Evolutionary conservation across 2,329 filamentous ascomycete species (phyloP).

Genomic region (Colletotrichum caudatum): DNA sequence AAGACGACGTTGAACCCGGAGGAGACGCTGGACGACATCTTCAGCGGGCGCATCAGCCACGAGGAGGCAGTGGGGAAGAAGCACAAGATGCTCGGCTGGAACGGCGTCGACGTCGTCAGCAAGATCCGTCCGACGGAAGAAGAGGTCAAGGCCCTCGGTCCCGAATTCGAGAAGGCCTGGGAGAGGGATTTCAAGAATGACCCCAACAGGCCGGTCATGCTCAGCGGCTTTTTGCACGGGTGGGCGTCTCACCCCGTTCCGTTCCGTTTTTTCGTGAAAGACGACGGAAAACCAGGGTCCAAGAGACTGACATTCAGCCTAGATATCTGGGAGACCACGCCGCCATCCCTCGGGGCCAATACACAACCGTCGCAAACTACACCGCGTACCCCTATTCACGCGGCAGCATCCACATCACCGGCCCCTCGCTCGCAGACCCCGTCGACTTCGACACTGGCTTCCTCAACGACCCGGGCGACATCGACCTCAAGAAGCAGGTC

Average conservation of each 20-base stretch:
- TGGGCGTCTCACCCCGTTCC: conserved; percentile 14
- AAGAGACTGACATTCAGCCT: not conserved
- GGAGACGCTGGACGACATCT: conserved; percentile 57
- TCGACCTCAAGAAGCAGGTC: conserved; percentile 71
- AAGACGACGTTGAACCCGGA: conserved; percentile 56
- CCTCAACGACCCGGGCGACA: conserved; percentile 58
- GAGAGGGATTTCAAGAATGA: conserved; percentile 59
- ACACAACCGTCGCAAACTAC: conserved; percentile 63
- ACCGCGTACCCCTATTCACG: conserved; percentile 71
- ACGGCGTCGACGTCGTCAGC: conserved; percentile 63
- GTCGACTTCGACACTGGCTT: conserved; percentile 66
- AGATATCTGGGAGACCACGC: conserved; percentile 52
- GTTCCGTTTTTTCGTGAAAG: not conserved
- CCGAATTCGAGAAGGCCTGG: conserved; percentile 63
- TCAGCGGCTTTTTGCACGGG: conserved; percentile 44
- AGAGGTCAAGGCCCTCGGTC: conserved; percentile 63
- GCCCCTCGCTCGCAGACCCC: conserved; percentile 50
- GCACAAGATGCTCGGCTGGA: conserved; percentile 63
- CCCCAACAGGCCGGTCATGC: conserved; percentile 45
- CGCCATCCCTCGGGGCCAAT: conserved; percentile 56
- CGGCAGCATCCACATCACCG: conserved; percentile 67
- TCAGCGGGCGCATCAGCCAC: conserved; percentile 43
- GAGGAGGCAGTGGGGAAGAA: conserved; percentile 44
- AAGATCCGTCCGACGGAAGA: conserved; percentile 66
- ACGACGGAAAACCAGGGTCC: no score